Percentiles rank a stretch among this genome's conserved stretches.
phyloP scores from a whole-genome alignment of 352 stramenopile genomes.

The Phytophthora hybrid region DNA sequence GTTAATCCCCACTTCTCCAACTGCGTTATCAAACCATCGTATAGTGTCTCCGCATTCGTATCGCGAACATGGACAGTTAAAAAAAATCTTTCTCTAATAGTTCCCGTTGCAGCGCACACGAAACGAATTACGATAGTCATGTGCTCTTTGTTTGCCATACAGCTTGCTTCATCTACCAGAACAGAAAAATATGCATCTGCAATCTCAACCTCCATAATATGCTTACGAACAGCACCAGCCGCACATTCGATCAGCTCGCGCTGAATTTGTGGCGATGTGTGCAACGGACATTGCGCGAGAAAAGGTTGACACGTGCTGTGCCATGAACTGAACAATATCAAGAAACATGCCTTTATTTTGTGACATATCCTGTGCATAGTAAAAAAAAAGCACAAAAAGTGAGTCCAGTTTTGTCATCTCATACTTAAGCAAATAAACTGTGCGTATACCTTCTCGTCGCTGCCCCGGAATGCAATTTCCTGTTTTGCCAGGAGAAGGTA shows the following conservation, averaged over 20 bases:
- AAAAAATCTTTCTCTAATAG: background rate
- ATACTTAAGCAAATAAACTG: background rate
- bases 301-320: no score
- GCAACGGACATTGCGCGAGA: no score
- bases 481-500: no score
- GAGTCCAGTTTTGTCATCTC: background rate
- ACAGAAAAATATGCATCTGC: background rate
- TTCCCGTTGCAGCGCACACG: background rate
- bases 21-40: background rate
- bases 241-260: background rate
- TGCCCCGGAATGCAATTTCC: no score
- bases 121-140: background rate
- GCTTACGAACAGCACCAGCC: background rate
- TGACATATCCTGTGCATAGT: background rate
- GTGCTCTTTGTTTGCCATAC: background rate
- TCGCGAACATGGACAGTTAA: background rate
- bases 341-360: background rate
- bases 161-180: background rate
- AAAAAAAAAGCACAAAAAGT: background rate
- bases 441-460: background rate
- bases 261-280: background rate
- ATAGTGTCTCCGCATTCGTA: background rate
- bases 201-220: background rate
- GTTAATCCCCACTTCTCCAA: background rate
- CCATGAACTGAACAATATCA: background rate